Conservation (phyloP, 1,284 basidiomycete genomes). For the Ceratobasidium sp. region DNA sequence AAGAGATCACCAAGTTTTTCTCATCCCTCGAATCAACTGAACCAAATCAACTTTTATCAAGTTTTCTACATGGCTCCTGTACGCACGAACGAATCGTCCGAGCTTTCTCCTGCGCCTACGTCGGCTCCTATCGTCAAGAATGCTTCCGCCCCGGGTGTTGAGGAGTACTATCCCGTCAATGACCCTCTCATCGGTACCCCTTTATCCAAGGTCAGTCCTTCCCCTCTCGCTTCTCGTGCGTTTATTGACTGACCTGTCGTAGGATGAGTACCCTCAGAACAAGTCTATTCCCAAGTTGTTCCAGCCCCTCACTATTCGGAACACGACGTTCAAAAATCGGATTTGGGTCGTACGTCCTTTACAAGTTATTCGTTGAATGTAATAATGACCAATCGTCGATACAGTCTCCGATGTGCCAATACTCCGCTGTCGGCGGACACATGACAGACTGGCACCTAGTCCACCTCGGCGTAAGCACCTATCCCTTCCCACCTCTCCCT, state of each 20-base stretch:
- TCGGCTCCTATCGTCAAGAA: background rate
- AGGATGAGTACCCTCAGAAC: constrained; percentile 61
- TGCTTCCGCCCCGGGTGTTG: constrained; percentile 30
- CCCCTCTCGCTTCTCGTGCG: background rate
- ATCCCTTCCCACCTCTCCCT: too few relatives aligned
- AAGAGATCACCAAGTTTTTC: too few relatives aligned
- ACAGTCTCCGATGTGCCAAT: background rate
- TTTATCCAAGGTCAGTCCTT: constrained; percentile 54
- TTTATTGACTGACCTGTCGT: background rate
- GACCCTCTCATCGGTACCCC: constrained; percentile 68
- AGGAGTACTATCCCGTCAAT: constrained; percentile 70
- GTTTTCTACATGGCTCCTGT: too few relatives aligned
- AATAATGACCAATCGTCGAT: background rate
- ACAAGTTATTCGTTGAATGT: background rate
- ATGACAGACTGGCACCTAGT: constrained; percentile 84
- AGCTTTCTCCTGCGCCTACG: background rate
- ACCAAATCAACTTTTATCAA: too few relatives aligned
- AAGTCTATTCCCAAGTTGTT: constrained; percentile 69
- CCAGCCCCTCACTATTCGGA: constrained; percentile 70
- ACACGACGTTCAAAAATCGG: constrained; percentile 75
- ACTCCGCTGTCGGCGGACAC: constrained; percentile 61
- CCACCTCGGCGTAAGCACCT: constrained; percentile 70
- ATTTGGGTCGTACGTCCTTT: constrained; percentile 64
- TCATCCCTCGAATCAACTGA: too few relatives aligned
- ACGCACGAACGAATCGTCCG: too few relatives aligned